A percentile compares a stretch with the other conserved stretches of the same genome.
Evolutionary conservation across 768 basidiomycete species (phyloP).

Genomic region (Termitomyces sp.): DNA sequence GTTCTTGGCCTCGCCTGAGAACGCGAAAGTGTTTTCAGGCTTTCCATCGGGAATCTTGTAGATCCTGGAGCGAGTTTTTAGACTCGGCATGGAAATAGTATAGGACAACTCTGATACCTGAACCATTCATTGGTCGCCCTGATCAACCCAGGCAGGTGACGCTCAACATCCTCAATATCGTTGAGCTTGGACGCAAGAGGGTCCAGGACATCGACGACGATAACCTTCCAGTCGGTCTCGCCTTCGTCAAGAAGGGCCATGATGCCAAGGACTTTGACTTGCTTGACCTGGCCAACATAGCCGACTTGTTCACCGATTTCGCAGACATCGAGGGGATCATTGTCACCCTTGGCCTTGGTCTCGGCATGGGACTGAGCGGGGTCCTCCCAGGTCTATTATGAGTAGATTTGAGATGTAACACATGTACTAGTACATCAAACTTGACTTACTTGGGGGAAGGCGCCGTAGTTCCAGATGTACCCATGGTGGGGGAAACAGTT

Average conservation of each 20-base stretch:
- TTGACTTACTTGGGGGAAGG: constrained; percentile 85
- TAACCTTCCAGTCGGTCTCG: constrained; percentile 99
- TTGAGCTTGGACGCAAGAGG: constrained; percentile 96
- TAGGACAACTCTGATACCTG: constrained; percentile 46
- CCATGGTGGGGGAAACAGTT: constrained; percentile 99
- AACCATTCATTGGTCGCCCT: constrained; percentile 99
- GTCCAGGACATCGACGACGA: constrained; percentile 95
- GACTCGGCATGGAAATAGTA: background rate
- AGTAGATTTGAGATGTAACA: constrained; percentile 2
- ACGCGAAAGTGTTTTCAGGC: constrained; percentile 97
- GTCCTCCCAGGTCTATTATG: constrained; percentile 93
- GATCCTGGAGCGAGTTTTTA: constrained; percentile 48
- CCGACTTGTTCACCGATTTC: constrained; percentile 99
- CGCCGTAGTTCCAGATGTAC: constrained; percentile 99
- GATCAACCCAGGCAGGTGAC: constrained; percentile 95
- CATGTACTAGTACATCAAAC: background rate
- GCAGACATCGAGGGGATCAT: constrained; percentile 99
- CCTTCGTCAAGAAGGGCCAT: constrained; percentile 99
- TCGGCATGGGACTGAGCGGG: constrained; percentile 83
- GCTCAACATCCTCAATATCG: constrained; percentile 98
- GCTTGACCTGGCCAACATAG: constrained; percentile 96
- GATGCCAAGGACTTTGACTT: constrained; percentile 99
- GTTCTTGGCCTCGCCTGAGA: constrained; percentile 99
- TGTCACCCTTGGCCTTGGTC: constrained; percentile 98
- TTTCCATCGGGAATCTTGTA: constrained; percentile 97